phyloP scores from a whole-genome alignment of 805 yeast species.

The Lipomyces spencermartinsiae region DNA sequence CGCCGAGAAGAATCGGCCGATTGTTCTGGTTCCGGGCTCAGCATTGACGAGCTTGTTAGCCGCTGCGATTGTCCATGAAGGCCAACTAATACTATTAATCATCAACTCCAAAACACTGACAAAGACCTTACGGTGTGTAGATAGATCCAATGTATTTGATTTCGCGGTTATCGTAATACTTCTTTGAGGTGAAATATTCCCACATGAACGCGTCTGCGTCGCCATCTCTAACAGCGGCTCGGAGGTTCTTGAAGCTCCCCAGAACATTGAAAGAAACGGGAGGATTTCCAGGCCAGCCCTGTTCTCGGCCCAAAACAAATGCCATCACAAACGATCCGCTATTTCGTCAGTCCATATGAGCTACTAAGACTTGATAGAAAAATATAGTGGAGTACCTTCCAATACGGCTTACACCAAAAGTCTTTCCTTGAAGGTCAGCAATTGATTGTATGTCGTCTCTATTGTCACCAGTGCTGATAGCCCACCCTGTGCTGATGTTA shows the following conservation, averaged over 20 bases:
- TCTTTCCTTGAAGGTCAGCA: constrained; percentile 62
- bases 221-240: constrained; percentile 75
- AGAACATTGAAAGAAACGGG: constrained; percentile 57
- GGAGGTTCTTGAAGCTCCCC: constrained; percentile 72
- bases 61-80: constrained; percentile 85
- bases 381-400: constrained; percentile 57
- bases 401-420: constrained; percentile 81
- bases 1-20: constrained; percentile 44
- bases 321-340: constrained; percentile 89
- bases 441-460: constrained; percentile 61
- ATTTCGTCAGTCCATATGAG: not conserved
- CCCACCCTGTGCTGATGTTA: constrained; percentile 59
- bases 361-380: not conserved
- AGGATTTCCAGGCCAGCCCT: constrained; percentile 51
- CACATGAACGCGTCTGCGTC: constrained; percentile 89
- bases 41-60: constrained; percentile 50
- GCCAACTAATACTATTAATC: constrained; percentile 58
- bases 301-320: constrained; percentile 73
- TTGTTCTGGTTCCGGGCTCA: constrained; percentile 38
- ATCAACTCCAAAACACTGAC: not conserved
- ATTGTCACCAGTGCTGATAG: constrained; percentile 75
- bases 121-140: constrained; percentile 67
- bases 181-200: constrained; percentile 91
- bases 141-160: constrained; percentile 85
- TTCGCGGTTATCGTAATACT: constrained; percentile 79